phyloP scores from a whole-genome alignment of 1,139 yeast genomes.

The Suhomyces guaymorum region DNA sequence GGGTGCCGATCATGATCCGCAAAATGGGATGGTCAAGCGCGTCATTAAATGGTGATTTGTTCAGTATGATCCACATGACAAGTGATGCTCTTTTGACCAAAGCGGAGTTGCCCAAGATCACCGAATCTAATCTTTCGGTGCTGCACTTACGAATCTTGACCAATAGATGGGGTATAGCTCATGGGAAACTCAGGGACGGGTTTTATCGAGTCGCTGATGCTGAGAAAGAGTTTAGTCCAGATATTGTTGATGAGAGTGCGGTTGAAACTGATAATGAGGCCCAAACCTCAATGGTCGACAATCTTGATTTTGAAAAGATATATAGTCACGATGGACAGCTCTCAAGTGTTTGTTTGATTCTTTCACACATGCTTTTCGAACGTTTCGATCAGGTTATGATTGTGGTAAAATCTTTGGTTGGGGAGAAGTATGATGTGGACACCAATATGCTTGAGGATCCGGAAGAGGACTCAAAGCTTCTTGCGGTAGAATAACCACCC shows the following conservation, averaged over 20 bases:
- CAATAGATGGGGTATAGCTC: conserved; percentile 32
- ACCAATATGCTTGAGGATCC: conserved; percentile 14
- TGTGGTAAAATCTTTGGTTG: conserved; percentile 36
- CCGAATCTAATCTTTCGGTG: conserved; percentile 34
- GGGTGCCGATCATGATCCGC: conserved; percentile 30
- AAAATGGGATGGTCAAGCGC: conserved; percentile 37
- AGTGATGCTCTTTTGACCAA: conserved; percentile 31
- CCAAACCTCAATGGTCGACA: conserved; percentile 21
- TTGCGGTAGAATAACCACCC: background rate
- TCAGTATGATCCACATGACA: conserved; percentile 36
- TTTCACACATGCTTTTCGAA: conserved; percentile 35
- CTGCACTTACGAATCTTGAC: conserved; percentile 33
- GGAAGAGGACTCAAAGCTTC: conserved; percentile 1
- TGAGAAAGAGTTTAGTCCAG: conserved; percentile 3
- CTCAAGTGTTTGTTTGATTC: conserved; percentile 30
- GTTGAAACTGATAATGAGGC: conserved; percentile 4
- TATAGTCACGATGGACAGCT: conserved; percentile 38
- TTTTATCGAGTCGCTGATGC: conserved; percentile 18
- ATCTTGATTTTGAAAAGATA: conserved; percentile 30
- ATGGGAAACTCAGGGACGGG: conserved; percentile 30
- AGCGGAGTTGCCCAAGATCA: conserved; percentile 35
- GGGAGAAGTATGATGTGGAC: conserved; percentile 34
- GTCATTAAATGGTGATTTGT: conserved; percentile 33
- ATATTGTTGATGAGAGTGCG: background rate
- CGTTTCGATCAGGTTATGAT: conserved; percentile 35